These are phyloP conservation scores for Priceomyces fermenticarens DNA, from an alignment of 805 yeast genomes.

Conservation along the genomic window DNA sequence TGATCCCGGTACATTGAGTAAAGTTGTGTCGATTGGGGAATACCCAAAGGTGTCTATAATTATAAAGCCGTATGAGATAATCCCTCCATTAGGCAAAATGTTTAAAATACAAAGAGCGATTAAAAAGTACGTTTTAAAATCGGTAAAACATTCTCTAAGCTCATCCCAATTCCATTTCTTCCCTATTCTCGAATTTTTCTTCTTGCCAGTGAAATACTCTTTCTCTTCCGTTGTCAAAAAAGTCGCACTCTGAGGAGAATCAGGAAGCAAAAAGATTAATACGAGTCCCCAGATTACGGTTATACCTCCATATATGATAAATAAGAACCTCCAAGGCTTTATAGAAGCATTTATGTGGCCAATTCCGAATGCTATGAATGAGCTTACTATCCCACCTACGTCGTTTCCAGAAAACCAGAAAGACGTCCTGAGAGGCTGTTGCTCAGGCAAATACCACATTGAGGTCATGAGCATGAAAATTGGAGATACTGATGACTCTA, in stretches of 20 bases:
- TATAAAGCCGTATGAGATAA: slow-evolving; percentile 22
- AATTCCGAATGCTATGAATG: slow-evolving; percentile 27
- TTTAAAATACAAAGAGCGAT: slow-evolving; percentile 18
- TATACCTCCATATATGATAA: slow-evolving; percentile 40
- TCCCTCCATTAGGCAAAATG: slow-evolving; percentile 33
- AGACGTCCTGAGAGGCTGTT: slow-evolving; percentile 29
- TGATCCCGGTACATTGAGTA: slow-evolving; percentile 13
- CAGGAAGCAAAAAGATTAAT: slow-evolving; percentile 28
- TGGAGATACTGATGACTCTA: slow-evolving; percentile 18
- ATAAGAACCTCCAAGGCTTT: slow-evolving; percentile 40
- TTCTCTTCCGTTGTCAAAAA: slow-evolving; percentile 42
- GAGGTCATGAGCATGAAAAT: slow-evolving; percentile 7
- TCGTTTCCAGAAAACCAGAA: slow-evolving; percentile 37
- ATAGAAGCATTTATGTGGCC: slow-evolving; percentile 12
- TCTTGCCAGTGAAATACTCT: slow-evolving; percentile 17
- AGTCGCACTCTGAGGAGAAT: slow-evolving; percentile 31
- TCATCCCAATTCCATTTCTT: slow-evolving; percentile 18
- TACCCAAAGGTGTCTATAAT: slow-evolving; percentile 32
- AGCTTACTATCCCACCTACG: slow-evolving; percentile 34
- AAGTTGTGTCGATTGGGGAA: slow-evolving; percentile 20
- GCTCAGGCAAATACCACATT: slow-evolving; percentile 16
- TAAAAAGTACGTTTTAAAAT: slow-evolving; percentile 17
- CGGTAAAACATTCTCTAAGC: slow-evolving; percentile 17
- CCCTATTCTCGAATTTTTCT: slow-evolving; percentile 20
- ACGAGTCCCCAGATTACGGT: slow-evolving; percentile 32